Base-by-base conservation (phyloP, 768 basidiomycete species). In the Podaxis sp. region DNA sequence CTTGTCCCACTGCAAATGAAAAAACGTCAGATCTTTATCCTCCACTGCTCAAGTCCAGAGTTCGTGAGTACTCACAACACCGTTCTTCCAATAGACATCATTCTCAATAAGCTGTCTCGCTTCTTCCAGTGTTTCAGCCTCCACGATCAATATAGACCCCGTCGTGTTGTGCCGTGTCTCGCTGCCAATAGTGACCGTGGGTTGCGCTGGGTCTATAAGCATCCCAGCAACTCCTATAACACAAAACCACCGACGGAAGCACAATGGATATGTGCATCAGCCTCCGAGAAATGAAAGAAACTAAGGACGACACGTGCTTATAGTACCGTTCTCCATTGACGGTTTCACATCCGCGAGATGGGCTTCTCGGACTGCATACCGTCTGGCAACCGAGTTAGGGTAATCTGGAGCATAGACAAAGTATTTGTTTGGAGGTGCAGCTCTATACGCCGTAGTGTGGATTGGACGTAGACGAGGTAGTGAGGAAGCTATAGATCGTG, bases 321-420 rank as follows among this genome's bases (percentile, higher is more conserved):
- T 64, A 30, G 79, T 62, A 17, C 82, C 83, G 12, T 73, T 68
- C 49, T 77, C 68, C 64, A 80, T 75, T 22, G 72, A 64, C 19
- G 75, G 70, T 30, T 72, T 71, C 7, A 81, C 78, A 8, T 65
- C 72, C 19, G 75, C 70, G 13, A 86, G 67, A 65, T 88, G 86
- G 24, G 70, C 66, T 2, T 74, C 69, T 49, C 86, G 75, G 8
- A 86, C 80, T 4, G 72, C 68, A 72, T 83, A 78, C 49, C 87
- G 73, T 40, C 78, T 74, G 2, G 72, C 76, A 52, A 79, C 74
- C 1, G 79, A 74, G 0, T 62, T 62, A 4, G 77, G 75, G 65
- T 67, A 77, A 69, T 88, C 87, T 5, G 83, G 84, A 1, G 86
- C 84, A 65, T 78, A 87, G 4, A 87, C 80, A 44, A 84, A 64